Evolutionary conservation across 2,329 filamentous ascomycete species (phyloP), one percentile per base, ranked within the genome.

Genomic region (Trichophaea hybrida): DNA sequence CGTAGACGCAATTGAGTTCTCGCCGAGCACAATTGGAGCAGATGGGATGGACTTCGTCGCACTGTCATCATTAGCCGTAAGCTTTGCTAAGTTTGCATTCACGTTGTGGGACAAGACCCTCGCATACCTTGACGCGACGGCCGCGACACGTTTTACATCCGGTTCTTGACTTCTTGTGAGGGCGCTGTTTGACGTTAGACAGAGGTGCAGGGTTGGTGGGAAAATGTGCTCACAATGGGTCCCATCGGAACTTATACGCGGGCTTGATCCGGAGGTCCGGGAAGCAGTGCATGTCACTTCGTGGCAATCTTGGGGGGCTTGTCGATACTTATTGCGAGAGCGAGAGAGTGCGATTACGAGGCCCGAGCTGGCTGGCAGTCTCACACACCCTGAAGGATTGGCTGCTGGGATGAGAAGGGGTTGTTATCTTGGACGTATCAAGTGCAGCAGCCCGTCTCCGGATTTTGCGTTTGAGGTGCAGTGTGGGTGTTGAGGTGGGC

Each of bases 91-190:
- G 38, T 43, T 43, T 43, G 38, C 31, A 8, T 50, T 17, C 31
- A 24, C 31, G 48, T 13, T 50, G 15, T 15, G 13, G 24, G 8
- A 24, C 13, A 33, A 12, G 13, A 33, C 13, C 4, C 31, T 4
- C 31, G n/a, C 31, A 6, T 50, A 32, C 53, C 53, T 55, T 55
- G 5, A 55, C 53, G 53, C 53, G 53, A 15, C 53, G 17, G 5
- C 40, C 40, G 38, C 53, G 53, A 44, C 53, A 55, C 53, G 53
- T 55, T 32, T 35, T 55, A 33, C 53, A 55, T n/a, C 53, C 53
- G 24, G 35, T 55, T 10, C 53, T 15, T n/a, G 13, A n/a, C 38
- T 55, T 55, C 15, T 35, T 32, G 31, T 55, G 53, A 34, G 53
- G 24, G 24, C 40, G n/a, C 13, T 46, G 40, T 5, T 13, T 46